Conservation (phyloP, 1,284 basidiomycete genomes). For the Fomitiporia mediterranea region DNA sequence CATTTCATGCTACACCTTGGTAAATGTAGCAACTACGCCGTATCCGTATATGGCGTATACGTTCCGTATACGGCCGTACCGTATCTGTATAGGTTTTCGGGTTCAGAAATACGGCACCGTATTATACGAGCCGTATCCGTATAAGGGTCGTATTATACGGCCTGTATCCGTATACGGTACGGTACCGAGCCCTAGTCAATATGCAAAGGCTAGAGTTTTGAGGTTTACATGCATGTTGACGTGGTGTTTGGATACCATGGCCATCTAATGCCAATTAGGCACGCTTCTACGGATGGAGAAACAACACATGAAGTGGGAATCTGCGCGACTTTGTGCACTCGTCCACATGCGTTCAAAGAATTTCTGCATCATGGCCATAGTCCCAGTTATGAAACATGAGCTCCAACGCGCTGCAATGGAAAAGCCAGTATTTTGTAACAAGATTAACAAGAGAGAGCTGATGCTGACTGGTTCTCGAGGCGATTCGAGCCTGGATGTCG, state of each 20-base stretch:
- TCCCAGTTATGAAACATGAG: constrained; percentile 30
- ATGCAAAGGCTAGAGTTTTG: constrained; percentile 30
- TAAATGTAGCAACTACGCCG: too few species aligned
- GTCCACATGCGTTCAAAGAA: constrained; percentile 27
- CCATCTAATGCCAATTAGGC: constrained; percentile 30
- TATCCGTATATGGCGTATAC: too few species aligned
- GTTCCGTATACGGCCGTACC: too few species aligned
- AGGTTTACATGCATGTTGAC: constrained; percentile 27
- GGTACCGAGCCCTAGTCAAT: too few species aligned
- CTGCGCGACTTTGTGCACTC: constrained; percentile 31
- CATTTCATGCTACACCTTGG: too few species aligned
- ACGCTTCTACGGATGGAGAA: constrained; percentile 30
- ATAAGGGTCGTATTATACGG: too few species aligned
- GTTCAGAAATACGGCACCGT: too few species aligned
- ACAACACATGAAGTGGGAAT: constrained; percentile 30
- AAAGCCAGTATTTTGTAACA: constrained; percentile 31
- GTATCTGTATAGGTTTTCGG: too few species aligned
- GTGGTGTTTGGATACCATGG: constrained; percentile 25
- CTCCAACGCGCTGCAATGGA: constrained; percentile 31
- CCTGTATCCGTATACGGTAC: too few species aligned
- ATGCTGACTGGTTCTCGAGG: constrained; percentile 27
- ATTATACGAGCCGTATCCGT: too few species aligned
- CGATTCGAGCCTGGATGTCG: constrained; percentile 29
- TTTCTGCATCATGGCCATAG: constrained; percentile 26
- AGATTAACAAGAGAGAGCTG: constrained; percentile 28